Evolutionary conservation across 148 eudicot species (phyloP).

Genomic region (Chenopodium formosanum): DNA sequence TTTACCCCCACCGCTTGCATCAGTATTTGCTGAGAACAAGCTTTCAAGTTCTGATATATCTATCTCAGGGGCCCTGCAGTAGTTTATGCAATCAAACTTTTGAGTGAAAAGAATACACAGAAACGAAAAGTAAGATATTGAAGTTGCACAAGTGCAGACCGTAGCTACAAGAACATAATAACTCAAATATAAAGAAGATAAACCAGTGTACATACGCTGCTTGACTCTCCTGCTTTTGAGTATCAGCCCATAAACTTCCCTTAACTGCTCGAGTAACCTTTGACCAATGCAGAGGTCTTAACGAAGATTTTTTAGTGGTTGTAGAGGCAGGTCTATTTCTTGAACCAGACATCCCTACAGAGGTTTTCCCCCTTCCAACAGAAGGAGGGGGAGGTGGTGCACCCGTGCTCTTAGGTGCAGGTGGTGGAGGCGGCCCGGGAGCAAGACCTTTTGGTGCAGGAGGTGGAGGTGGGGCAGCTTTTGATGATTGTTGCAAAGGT

Average conservation of each 20-base stretch:
- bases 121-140: not conserved
- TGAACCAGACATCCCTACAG: conserved; percentile 38
- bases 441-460: conserved; percentile 41
- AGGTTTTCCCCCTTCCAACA: conserved; percentile 55
- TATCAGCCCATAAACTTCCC: conserved; percentile 98
- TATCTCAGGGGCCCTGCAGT: conserved; percentile 91
- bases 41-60: conserved; percentile 95
- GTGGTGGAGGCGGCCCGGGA: conserved; percentile 74
- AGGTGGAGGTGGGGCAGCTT: conserved; percentile 46
- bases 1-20: conserved; percentile 57
- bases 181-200: not conserved
- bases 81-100: conserved; percentile 24
- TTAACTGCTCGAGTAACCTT: conserved; percentile 93
- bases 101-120: not conserved
- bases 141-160: not conserved
- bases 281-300: conserved; percentile 94
- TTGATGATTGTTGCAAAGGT: conserved; percentile 36
- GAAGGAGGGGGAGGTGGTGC: conserved; percentile 78
- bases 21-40: conserved; percentile 83
- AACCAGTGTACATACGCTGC: conserved; percentile 50
- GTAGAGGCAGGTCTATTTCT: conserved; percentile 54
- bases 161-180: not conserved
- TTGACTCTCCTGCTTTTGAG: conserved; percentile 76
- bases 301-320: conserved; percentile 62
- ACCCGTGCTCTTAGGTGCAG: conserved; percentile 44